These are phyloP conservation scores for Drechslera avenae DNA, from an alignment of 2,329 filamentous ascomycete species.

Conservation along the genomic window DNA sequence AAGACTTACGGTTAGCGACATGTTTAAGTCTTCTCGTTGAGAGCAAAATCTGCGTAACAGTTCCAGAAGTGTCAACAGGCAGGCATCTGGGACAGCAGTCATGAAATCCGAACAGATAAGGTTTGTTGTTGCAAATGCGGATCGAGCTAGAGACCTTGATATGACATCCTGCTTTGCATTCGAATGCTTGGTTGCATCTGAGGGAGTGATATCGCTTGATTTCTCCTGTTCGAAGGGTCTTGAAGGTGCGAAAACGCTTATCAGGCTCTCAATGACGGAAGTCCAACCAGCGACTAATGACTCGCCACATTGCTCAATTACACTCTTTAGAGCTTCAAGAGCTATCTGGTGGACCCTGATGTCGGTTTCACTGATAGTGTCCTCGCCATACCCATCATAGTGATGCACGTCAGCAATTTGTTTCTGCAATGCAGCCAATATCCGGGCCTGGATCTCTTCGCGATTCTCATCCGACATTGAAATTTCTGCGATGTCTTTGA, in stretches of 20 bases:
- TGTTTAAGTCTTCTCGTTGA: conserved; percentile 91
- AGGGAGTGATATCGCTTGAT: neutral
- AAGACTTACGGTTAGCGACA: conserved; percentile 77
- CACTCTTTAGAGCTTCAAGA: conserved; percentile 77
- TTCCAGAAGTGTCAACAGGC: conserved; percentile 81
- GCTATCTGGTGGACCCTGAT: conserved; percentile 80
- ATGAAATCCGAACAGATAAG: conserved; percentile 96
- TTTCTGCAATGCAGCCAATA: conserved; percentile 69
- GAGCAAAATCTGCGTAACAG: conserved; percentile 87
- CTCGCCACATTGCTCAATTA: conserved; percentile 89
- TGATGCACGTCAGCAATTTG: conserved; percentile 64
- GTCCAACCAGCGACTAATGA: conserved; percentile 83
- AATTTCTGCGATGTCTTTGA: conserved; percentile 55
- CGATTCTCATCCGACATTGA: conserved; percentile 55
- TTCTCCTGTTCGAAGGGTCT: neutral
- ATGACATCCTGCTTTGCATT: conserved; percentile 41
- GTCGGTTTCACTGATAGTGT: conserved; percentile 67
- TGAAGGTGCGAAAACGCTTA: conserved; percentile 68
- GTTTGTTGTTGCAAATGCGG: conserved; percentile 87
- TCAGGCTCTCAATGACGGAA: conserved; percentile 81
- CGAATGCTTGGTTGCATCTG: neutral
- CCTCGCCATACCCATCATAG: conserved; percentile 56
- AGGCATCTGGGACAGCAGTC: conserved; percentile 68
- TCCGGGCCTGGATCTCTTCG: conserved; percentile 68
- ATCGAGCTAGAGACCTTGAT: conserved; percentile 78